phyloP scores from a whole-genome alignment of 306 rosid species.

The Rubus idaeus region DNA sequence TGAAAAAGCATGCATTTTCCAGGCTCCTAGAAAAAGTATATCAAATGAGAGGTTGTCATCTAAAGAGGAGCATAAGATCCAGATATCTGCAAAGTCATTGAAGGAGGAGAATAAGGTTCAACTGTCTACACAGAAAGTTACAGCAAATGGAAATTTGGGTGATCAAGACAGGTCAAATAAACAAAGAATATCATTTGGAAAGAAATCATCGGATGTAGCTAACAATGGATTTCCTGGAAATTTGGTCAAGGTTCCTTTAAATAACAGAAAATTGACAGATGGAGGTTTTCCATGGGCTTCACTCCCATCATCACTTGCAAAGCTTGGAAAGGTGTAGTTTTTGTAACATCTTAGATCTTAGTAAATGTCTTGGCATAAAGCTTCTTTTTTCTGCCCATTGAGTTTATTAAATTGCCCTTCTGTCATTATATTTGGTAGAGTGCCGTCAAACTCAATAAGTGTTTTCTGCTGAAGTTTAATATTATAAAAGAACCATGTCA shows the following conservation, averaged over 20 bases:
- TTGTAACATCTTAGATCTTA: conserved; percentile 10
- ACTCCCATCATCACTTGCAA: conserved; percentile 81
- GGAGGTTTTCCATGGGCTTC: conserved; percentile 79
- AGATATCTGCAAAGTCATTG: conserved; percentile 38
- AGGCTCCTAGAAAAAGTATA: conserved; percentile 85
- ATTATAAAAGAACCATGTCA: background rate
- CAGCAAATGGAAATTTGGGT: conserved; percentile 52
- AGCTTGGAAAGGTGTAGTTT: conserved; percentile 83
- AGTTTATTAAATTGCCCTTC: background rate
- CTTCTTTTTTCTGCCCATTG: background rate
- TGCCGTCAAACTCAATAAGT: background rate
- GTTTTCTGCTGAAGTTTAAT: conserved; percentile 15
- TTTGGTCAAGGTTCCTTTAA: conserved; percentile 68
- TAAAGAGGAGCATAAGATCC: conserved; percentile 66
- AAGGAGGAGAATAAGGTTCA: conserved; percentile 69
- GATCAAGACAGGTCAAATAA: conserved; percentile 58
- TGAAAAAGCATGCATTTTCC: conserved; percentile 17
- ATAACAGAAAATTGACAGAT: conserved; percentile 65
- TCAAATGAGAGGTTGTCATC: conserved; percentile 64
- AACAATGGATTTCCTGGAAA: conserved; percentile 62
- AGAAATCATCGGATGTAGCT: conserved; percentile 60
- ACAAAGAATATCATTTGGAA: conserved; percentile 52
- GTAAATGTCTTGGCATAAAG: conserved; percentile 12
- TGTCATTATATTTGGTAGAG: conserved; percentile 15
- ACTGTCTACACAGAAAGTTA: conserved; percentile 49